Conservation (phyloP, 1,139 yeast genomes). For the Kurtzmaniella quercitrusa region DNA sequence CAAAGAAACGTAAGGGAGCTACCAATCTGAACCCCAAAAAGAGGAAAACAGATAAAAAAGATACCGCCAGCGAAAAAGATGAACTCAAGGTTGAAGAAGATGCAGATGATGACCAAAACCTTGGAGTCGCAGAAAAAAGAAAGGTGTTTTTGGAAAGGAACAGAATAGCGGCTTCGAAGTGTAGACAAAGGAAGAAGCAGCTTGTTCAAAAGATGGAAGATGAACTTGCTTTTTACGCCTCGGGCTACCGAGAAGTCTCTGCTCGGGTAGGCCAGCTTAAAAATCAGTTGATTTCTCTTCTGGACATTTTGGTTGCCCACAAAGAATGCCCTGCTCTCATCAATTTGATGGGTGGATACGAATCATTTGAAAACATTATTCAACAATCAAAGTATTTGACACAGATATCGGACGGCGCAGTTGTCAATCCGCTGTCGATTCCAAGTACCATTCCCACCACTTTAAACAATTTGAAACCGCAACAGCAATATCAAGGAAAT, state of each 20-base stretch:
- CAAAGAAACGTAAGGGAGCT: slow-evolving; percentile 12
- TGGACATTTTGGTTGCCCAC: slow-evolving; percentile 35
- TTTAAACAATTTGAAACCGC: slow-evolving; percentile 13
- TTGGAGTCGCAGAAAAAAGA: slow-evolving; percentile 50
- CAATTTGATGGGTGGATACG: slow-evolving; percentile 37
- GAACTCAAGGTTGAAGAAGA: slow-evolving; percentile 7
- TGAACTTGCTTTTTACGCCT: slow-evolving; percentile 63
- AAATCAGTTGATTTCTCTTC: slow-evolving; percentile 54
- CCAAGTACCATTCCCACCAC: slow-evolving; percentile 35
- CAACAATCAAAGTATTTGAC: slow-evolving; percentile 30
- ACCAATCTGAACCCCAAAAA: slow-evolving; percentile 7
- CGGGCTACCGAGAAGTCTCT: slow-evolving; percentile 67
- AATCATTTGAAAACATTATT: slow-evolving; percentile 28
- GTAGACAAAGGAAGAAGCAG: slow-evolving; percentile 92
- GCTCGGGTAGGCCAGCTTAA: slow-evolving; percentile 54
- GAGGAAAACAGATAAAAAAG: slow-evolving; percentile 3
- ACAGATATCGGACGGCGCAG: slow-evolving; percentile 17
- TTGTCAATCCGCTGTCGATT: slow-evolving; percentile 18
- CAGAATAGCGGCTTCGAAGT: slow-evolving; percentile 91
- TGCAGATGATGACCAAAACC: slow-evolving; percentile 32
- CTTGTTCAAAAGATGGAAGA: slow-evolving; percentile 79
- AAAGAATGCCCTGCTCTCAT: slow-evolving; percentile 36
- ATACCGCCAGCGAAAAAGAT: slow-evolving; percentile 1
- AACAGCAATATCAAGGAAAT: slow-evolving; percentile 4
- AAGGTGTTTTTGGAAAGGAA: slow-evolving; percentile 84